Evolutionary conservation across 2,329 filamentous ascomycete genomes (phyloP).

Genomic region (Cyanodermella asteris): DNA sequence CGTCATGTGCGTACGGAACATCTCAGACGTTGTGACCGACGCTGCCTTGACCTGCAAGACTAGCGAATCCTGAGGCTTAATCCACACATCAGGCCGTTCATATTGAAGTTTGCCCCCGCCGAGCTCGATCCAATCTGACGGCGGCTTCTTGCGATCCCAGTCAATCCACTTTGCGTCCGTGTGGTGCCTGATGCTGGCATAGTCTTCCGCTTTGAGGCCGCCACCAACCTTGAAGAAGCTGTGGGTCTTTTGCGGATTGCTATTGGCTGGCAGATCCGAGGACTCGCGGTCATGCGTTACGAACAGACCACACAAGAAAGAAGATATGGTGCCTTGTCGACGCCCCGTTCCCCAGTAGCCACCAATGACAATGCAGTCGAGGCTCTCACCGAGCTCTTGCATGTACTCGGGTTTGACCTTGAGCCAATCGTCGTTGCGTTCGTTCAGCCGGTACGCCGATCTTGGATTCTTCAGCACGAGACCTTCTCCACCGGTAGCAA

Average conservation of each 20-base stretch:
- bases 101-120: slow-evolving; percentile 53
- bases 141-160: slow-evolving; percentile 61
- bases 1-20: slow-evolving; percentile 56
- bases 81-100: slow-evolving; percentile 82
- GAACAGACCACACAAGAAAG: slow-evolving; percentile 73
- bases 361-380: slow-evolving; percentile 76
- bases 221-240: slow-evolving; percentile 99
- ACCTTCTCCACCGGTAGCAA: slow-evolving; percentile 73
- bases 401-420: slow-evolving; percentile 99
- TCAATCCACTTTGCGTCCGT: slow-evolving; percentile 83
- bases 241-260: slow-evolving; percentile 51
- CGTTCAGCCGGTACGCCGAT: slow-evolving; percentile 68
- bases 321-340: slow-evolving; percentile 62
- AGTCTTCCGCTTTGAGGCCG: slow-evolving; percentile 68
- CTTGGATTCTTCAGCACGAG: slow-evolving; percentile 84
- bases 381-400: slow-evolving; percentile 80
- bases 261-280: slow-evolving; percentile 33
- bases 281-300: too few species aligned
- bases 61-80: slow-evolving; percentile 67
- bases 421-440: slow-evolving; percentile 88
- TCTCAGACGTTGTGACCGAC: slow-evolving; percentile 49
- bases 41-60: slow-evolving; percentile 80
- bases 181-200: slow-evolving; percentile 56
- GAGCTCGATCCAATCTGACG: slow-evolving; percentile 57
- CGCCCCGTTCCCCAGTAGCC: slow-evolving; percentile 81